Base-by-base conservation (phyloP, 169 alveolate species). In the Plasmodium coatneyi region DNA sequence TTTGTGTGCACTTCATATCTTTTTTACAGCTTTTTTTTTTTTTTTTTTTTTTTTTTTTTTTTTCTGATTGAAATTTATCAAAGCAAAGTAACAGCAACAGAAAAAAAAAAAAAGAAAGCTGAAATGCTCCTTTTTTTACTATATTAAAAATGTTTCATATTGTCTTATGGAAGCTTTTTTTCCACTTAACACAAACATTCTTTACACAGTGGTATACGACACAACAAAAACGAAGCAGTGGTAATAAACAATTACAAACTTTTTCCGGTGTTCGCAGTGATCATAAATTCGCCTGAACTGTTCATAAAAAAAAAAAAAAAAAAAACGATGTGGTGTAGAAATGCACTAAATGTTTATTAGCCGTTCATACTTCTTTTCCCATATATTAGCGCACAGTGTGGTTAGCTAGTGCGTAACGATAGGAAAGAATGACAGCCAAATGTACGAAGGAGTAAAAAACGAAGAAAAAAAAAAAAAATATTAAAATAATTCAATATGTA, bases 241-340 rank as follows among this genome's bases (percentile, higher is more conserved):
- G 49, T n/a, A 76, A 76, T 76, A 32, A 39, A 32, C 46, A 39
- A 39, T 39, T 54, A 46, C 36, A 9, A 14, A 10, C 76, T 81
- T 81, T 80, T 81, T 49, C 39, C 43, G 7, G 32, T 19, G 76
- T n/a, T 39, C 3, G 30, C n/a, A 71, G 74, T 41, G 49, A 39
- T 16, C 74, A 83, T 70, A 36, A 71, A 34, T 83, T 43, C 49
- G 43, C 52, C 83, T 83, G 92, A 70, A 83, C 83, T 7, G 83
- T 83, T 83, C 92, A 83, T 83, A 83, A 83, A 83, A 41, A 83
- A 83, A 83, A 39, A 39, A 39, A 32, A 32, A 32, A 32, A 32
- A 32, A 32, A 32, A 32, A 32, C 49, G 70, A 30, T 60, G 82
- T 71, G 28, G 22, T 83, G 39, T 32, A 70, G 49, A 70, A 83